Base-by-base conservation (phyloP, 495 filamentous ascomycete species). In the Venustampulla echinocandica region DNA sequence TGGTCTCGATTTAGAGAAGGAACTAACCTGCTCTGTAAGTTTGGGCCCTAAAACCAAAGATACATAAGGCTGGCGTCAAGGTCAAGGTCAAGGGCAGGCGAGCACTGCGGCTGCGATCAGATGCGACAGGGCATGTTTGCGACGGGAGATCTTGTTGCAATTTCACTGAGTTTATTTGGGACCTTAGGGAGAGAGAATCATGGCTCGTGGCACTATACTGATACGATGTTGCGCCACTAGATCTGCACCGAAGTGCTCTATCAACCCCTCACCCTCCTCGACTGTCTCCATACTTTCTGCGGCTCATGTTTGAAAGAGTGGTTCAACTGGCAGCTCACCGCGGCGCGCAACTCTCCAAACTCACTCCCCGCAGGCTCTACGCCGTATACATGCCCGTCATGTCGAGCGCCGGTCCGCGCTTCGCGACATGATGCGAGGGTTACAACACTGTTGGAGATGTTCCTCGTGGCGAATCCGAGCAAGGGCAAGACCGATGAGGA, bases 241-340 rank as follows among this genome's bases (percentile, higher is more conserved):
- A 96, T 98, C 54, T 98, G 92, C 66, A 90, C 90, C 48, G 92
- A 98, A 59, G 73, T 97, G 42, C 85, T 98, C 50, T 94, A 87
- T 69, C 86, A 95, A 61, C 92, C 92, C 15, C 79, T 97, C 49
- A 95, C 90, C 23, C 84, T 96, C 49, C 85, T 98, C 60, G 87
- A 97, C 70, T 98, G 92, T 62, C 80, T 98, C 1, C 92, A 98
- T 68, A 94, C 90, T 28, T 97, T 92, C 68, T 97, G 92, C 69
- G 92, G 87, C 46, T 82, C 85, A 22, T 98, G 92, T 60, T 62
- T 96, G 49, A 94, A 93, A 66, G 81, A 89, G 65, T 97, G 92
- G 92, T 98, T 98, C 67, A 71, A 69, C 42, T 81, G 68, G 44
- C 72, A 78, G 42, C 73, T 75, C 15, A 68, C 45, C 50, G 66